Conservation (phyloP, 2,329 filamentous ascomycete species). For the Diaporthe humulicola region DNA sequence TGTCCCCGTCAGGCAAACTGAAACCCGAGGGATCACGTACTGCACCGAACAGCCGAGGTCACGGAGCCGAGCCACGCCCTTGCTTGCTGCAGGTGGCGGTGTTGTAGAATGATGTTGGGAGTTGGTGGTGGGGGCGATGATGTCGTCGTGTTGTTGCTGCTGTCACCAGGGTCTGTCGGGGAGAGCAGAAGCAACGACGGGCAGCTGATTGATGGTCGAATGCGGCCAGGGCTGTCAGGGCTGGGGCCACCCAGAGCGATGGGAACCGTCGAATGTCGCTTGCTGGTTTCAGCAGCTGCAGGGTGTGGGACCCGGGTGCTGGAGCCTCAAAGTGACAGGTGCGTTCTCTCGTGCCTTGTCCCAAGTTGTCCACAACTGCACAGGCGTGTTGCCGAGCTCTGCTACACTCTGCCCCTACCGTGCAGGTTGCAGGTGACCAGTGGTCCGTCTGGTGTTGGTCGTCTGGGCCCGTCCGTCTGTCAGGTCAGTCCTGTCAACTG, state of each 20-base stretch:
- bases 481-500: too few species aligned
- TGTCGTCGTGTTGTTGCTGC: neutral
- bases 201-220: constrained; percentile 4
- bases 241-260: constrained; percentile 28
- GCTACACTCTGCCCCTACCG: too few species aligned
- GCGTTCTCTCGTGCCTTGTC: neutral
- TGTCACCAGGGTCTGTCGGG: neutral
- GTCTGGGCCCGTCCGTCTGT: neutral
- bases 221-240: constrained; percentile 10
- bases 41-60: neutral
- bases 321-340: constrained; percentile 27
- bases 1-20: constrained; percentile 16
- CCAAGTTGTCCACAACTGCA: too few species aligned
- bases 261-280: constrained; percentile 34
- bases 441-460: too few species aligned
- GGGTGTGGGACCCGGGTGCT: constrained; percentile 16
- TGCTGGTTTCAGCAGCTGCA: constrained; percentile 34
- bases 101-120: neutral
- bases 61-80: neutral
- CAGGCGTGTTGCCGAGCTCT: neutral
- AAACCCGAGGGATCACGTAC: constrained; percentile 18
- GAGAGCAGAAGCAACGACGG: neutral
- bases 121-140: neutral
- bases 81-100: neutral
- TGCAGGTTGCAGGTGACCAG: too few species aligned